Conservation (phyloP, 1,284 basidiomycete species). For the Anthracocystis panici-leucophaei region DNA sequence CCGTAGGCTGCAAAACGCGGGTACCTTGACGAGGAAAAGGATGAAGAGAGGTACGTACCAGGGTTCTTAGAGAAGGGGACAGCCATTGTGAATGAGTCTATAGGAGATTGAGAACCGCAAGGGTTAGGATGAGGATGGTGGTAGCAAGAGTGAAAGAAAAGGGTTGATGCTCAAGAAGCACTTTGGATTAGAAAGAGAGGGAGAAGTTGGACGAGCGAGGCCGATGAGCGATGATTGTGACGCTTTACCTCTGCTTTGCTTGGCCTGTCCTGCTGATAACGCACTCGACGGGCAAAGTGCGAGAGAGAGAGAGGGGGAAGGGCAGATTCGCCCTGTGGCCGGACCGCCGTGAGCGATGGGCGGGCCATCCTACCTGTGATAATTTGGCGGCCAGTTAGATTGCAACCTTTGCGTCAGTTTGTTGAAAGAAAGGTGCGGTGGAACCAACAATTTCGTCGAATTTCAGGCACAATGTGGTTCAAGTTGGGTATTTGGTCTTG, state of each 20-base stretch:
- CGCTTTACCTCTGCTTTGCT: neutral
- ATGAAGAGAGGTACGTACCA: conserved; percentile 32
- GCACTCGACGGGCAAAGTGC: conserved; percentile 8
- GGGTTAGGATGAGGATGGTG: conserved; percentile 19
- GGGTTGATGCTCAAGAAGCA: conserved; percentile 1
- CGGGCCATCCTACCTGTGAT: conserved; percentile 4
- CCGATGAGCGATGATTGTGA: conserved; percentile 7
- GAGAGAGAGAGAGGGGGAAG: conserved; percentile 12
- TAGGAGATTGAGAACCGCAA: neutral
- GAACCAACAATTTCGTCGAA: too few species aligned
- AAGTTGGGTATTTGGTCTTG: neutral
- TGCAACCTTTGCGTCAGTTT: neutral
- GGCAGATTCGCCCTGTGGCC: conserved; percentile 6
- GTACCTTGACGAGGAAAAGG: neutral
- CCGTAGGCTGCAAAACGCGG: conserved; percentile 2
- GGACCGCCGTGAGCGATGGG: conserved; percentile 5
- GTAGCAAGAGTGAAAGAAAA: conserved; percentile 11
- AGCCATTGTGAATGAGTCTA: conserved; percentile 55
- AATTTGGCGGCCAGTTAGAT: conserved; percentile 3
- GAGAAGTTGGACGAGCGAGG: conserved; percentile 26
- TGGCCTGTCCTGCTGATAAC: conserved; percentile 27
- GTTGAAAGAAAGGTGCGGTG: too few species aligned
- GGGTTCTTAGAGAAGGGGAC: conserved; percentile 60
- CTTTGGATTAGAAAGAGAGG: neutral
- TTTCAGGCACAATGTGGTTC: too few species aligned